These are phyloP conservation scores for Pelagophyceae sp. DNA, from an alignment of 352 stramenopile genomes.

Conservation along the genomic window DNA sequence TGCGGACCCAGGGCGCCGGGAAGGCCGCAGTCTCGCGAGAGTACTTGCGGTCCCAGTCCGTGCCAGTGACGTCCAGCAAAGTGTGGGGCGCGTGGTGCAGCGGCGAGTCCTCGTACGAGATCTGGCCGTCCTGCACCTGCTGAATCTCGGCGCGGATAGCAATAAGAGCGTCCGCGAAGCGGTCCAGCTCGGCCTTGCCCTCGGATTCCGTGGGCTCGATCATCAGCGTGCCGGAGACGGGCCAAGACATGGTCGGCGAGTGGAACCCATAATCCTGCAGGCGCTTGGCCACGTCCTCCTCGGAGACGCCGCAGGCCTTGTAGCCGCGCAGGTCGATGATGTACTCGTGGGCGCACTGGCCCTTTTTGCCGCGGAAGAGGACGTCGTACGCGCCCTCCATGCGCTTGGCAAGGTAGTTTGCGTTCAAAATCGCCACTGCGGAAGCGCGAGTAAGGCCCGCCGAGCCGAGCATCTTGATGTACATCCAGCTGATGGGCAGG, in stretches of 20 bases:
- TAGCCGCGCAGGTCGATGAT: slow-evolving; percentile 96
- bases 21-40: slow-evolving; percentile 82
- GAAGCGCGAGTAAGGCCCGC: slow-evolving; percentile 83
- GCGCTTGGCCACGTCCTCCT: slow-evolving; percentile 96
- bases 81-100: slow-evolving; percentile 95
- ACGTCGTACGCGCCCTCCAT: slow-evolving; percentile 88
- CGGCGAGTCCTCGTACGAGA: slow-evolving; percentile 77
- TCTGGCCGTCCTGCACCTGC: slow-evolving; percentile 80
- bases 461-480: slow-evolving; percentile 98
- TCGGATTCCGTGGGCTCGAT: slow-evolving; percentile 98
- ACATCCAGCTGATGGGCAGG: slow-evolving; percentile 99
- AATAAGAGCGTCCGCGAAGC: slow-evolving; percentile 90
- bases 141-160: slow-evolving; percentile 94
- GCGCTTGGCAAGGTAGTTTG: slow-evolving; percentile 97
- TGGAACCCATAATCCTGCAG: slow-evolving; percentile 99
- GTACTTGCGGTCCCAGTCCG: slow-evolving; percentile 89
- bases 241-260: slow-evolving; percentile 97
- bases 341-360: slow-evolving; percentile 97
- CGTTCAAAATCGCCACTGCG: slow-evolving; percentile 91
- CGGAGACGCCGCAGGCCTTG: slow-evolving; percentile 86
- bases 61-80: slow-evolving; percentile 76
- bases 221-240: slow-evolving; percentile 96
- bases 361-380: slow-evolving; percentile 88
- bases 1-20: slow-evolving; percentile 83
- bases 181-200: slow-evolving; percentile 92